These are phyloP conservation scores for Thymus quinquecostatus DNA, from an alignment of 257 asterid genomes.

Conservation along the genomic window DNA sequence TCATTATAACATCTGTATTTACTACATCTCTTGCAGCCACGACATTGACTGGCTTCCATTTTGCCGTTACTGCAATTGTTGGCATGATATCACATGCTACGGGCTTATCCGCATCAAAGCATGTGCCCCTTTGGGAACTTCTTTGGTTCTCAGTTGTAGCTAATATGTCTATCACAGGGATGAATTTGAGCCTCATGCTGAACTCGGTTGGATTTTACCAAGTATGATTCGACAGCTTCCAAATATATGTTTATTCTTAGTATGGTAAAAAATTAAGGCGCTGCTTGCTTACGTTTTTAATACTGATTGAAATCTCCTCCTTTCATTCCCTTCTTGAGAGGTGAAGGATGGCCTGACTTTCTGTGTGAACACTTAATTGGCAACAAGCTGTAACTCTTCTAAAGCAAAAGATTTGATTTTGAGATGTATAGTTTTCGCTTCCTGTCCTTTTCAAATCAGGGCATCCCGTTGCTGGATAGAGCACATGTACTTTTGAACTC, in stretches of 20 bases:
- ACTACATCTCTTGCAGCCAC: conserved; percentile 67
- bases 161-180: conserved; percentile 92
- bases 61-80: conserved; percentile 92
- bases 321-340: neutral
- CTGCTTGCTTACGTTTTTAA: conserved; percentile 17
- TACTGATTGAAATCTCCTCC: neutral
- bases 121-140: conserved; percentile 94
- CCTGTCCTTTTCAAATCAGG: neutral
- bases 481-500: conserved; percentile 2
- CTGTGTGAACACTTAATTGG: neutral
- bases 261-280: neutral
- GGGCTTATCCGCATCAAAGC: conserved; percentile 85
- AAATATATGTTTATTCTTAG: conserved; percentile 25
- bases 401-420: neutral
- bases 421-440: neutral
- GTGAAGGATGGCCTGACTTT: conserved; percentile 20
- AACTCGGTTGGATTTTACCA: conserved; percentile 98
- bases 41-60: conserved; percentile 92
- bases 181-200: conserved; percentile 98
- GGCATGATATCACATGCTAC: conserved; percentile 94
- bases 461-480: conserved; percentile 5
- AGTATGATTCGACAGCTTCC: conserved; percentile 49
- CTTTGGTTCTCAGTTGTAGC: conserved; percentile 96
- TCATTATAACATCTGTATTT: conserved; percentile 6
- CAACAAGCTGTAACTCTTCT: neutral